These are phyloP conservation scores for Wickerhamiella spandovensis DNA, from an alignment of 805 yeast genomes.

Conservation along the genomic window DNA sequence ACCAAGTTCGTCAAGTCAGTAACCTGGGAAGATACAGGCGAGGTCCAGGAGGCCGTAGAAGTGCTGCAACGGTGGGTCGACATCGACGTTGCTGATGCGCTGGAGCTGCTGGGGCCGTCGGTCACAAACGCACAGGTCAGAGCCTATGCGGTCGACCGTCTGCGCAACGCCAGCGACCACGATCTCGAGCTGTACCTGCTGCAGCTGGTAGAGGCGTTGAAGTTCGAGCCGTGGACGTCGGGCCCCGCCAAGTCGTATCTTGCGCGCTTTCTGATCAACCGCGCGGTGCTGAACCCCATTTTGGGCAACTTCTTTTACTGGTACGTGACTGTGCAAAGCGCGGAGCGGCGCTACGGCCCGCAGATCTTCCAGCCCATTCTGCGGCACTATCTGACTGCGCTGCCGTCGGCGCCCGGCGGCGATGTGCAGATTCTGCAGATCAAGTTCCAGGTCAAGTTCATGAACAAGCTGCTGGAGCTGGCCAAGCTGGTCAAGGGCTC, in stretches of 20 bases:
- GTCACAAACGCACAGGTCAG: slow-evolving; percentile 64
- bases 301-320: slow-evolving; percentile 81
- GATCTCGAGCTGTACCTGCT: slow-evolving; percentile 71
- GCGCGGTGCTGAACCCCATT: slow-evolving; percentile 49
- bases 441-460: slow-evolving; percentile 52
- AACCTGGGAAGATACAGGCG: slow-evolving; percentile 76
- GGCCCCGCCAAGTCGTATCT: slow-evolving; percentile 19
- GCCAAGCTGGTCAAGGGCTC: slow-evolving; percentile 49
- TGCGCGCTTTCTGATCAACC: slow-evolving; percentile 53
- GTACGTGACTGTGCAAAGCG: slow-evolving; percentile 72
- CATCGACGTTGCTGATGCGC: slow-evolving; percentile 70
- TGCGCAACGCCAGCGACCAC: slow-evolving; percentile 62
- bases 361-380: slow-evolving; percentile 34
- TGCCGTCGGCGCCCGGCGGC: slow-evolving; percentile 22
- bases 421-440: slow-evolving; percentile 18
- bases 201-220: slow-evolving; percentile 84
- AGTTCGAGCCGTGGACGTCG: slow-evolving; percentile 45
- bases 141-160: slow-evolving; percentile 75
- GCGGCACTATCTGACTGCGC: slow-evolving; percentile 31
- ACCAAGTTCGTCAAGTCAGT: slow-evolving; percentile 79
- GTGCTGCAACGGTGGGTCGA: slow-evolving; percentile 58
- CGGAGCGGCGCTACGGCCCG: slow-evolving; percentile 46
- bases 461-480: slow-evolving; percentile 48
- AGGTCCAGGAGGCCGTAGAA: slow-evolving; percentile 65
- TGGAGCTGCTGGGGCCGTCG: slow-evolving; percentile 70